phyloP scores from a whole-genome alignment of 495 filamentous ascomycete species.

The Penicillium verhagenii region DNA sequence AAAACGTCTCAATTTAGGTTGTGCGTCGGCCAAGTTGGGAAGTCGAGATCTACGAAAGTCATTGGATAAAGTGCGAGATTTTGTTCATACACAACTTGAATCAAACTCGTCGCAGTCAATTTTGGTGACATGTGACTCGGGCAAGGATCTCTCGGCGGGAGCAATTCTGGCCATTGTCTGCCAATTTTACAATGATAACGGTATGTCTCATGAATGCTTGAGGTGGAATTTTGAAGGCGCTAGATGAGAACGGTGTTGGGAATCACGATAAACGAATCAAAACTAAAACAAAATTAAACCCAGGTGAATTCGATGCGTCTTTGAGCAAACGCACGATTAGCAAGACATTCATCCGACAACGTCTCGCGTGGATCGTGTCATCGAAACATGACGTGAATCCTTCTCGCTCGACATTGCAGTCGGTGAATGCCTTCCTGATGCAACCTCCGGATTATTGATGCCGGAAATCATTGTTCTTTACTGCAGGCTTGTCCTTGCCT shows the following conservation, averaged over 20 bases:
- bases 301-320: slow-evolving; percentile 33
- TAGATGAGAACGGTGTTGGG: slow-evolving; percentile 19
- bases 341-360: slow-evolving; percentile 74
- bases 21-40: slow-evolving; percentile 66
- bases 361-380: slow-evolving; percentile 74
- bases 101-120: slow-evolving; percentile 35
- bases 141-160: slow-evolving; percentile 65
- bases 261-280: slow-evolving; percentile 19
- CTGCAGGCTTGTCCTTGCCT: background rate
- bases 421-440: slow-evolving; percentile 88
- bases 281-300: slow-evolving; percentile 2
- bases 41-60: slow-evolving; percentile 71
- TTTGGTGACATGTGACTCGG: slow-evolving; percentile 59
- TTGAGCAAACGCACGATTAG: slow-evolving; percentile 44
- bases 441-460: slow-evolving; percentile 38
- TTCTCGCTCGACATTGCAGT: slow-evolving; percentile 75
- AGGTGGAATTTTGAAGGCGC: slow-evolving; percentile 17
- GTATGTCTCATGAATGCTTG: slow-evolving; percentile 30
- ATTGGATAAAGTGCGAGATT: slow-evolving; percentile 54
- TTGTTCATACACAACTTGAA: slow-evolving; percentile 34
- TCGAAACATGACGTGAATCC: slow-evolving; percentile 75
- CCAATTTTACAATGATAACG: slow-evolving; percentile 57
- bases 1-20: slow-evolving; percentile 58
- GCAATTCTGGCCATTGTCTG: slow-evolving; percentile 62
- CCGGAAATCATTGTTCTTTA: background rate